Conservation (phyloP, 108 stramenopile species). For the Nitzschia sp. region DNA sequence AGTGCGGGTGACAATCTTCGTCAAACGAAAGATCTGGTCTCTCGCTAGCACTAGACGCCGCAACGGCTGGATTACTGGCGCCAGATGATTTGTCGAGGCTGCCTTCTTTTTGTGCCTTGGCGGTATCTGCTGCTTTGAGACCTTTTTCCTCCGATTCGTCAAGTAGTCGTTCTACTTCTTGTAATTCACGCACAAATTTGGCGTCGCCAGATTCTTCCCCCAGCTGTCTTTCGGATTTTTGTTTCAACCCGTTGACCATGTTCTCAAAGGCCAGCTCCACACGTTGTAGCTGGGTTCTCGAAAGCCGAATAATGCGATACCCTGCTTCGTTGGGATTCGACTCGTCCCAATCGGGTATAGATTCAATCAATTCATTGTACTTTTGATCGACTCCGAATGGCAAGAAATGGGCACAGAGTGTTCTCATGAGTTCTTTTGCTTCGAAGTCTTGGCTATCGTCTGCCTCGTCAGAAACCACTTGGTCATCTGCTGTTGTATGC, state of each 20-base stretch:
- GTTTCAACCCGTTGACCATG: slow-evolving; percentile 52
- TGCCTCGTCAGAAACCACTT: too few species aligned
- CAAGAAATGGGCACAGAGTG: slow-evolving; percentile 73
- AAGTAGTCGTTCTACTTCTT: slow-evolving; percentile 66
- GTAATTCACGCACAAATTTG: slow-evolving; percentile 73
- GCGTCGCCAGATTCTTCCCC: slow-evolving; percentile 31
- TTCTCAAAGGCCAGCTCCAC: slow-evolving; percentile 73
- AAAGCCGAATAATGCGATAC: slow-evolving; percentile 71
- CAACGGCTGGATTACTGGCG: neutral
- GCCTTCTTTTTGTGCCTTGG: slow-evolving; percentile 4
- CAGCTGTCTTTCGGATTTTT: slow-evolving; percentile 37
- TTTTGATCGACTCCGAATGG: slow-evolving; percentile 54
- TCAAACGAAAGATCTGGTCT: neutral
- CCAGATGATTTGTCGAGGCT: neutral
- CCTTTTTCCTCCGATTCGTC: slow-evolving; percentile 41
- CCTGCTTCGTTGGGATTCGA: slow-evolving; percentile 78
- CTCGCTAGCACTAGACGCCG: slow-evolving; percentile 4
- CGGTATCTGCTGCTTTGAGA: neutral
- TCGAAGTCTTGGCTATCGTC: slow-evolving; percentile 27
- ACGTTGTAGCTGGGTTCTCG: slow-evolving; percentile 51
- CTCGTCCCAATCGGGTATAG: slow-evolving; percentile 67
- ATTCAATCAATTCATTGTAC: slow-evolving; percentile 21
- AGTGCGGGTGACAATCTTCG: slow-evolving; percentile 42
- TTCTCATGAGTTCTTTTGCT: slow-evolving; percentile 65
- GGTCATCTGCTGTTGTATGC: neutral